Conservation (phyloP, 768 basidiomycete genomes). For the Cystobasidium ongulense region DNA sequence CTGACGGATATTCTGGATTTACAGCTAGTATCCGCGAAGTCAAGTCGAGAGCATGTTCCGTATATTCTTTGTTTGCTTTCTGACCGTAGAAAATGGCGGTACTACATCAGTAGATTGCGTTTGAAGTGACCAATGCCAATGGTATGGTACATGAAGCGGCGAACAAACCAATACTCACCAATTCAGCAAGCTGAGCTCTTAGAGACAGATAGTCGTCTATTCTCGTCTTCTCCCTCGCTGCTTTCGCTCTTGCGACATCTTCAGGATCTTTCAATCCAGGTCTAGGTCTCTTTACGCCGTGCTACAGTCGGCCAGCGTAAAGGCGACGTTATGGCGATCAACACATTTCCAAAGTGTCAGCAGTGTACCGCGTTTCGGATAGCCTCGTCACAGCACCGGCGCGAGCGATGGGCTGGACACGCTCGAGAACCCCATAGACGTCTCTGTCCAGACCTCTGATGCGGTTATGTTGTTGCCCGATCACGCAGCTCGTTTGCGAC, state of each 20-base stretch:
- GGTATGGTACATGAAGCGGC: background rate
- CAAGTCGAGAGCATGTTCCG: slow-evolving; percentile 50
- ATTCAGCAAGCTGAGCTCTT: background rate
- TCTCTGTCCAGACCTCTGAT: too few relatives aligned
- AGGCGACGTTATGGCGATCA: background rate
- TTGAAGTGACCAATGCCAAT: background rate
- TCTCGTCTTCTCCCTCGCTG: background rate
- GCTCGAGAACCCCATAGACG: too few relatives aligned
- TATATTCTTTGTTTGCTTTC: background rate
- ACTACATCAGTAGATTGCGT: background rate
- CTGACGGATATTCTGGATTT: slow-evolving; percentile 92
- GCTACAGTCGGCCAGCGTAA: background rate
- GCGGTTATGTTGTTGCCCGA: too few relatives aligned
- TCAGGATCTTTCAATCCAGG: background rate
- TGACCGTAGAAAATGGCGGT: background rate
- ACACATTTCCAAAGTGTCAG: background rate
- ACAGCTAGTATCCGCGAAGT: slow-evolving; percentile 67
- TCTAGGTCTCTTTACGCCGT: background rate
- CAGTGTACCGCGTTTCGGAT: too few relatives aligned
- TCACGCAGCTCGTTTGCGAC: too few relatives aligned
- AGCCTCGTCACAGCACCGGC: too few relatives aligned
- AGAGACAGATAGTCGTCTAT: background rate
- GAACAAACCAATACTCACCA: background rate
- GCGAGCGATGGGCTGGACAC: too few relatives aligned
- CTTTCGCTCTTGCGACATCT: background rate